Evolutionary conservation across 1,284 basidiomycete genomes (phyloP).

Genomic region (Cutaneotrichosporon daszewskae): DNA sequence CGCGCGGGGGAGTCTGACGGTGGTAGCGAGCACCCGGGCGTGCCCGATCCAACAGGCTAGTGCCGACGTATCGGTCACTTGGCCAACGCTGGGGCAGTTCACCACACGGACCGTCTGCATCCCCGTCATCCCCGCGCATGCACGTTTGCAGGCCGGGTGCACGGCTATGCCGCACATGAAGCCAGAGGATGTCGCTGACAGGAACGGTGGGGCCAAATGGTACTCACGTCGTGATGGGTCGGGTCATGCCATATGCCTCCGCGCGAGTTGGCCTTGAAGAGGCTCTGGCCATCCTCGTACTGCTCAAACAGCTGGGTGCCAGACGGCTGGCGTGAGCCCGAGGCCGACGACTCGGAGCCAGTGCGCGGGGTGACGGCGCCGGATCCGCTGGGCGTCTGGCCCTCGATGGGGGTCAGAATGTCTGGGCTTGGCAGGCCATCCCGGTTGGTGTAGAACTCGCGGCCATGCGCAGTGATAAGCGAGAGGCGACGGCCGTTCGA

Average conservation of each 20-base stretch:
- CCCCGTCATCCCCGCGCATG: no score
- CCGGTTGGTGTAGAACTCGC: slow-evolving; percentile 37
- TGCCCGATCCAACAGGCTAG: no score
- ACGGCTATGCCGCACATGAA: no score
- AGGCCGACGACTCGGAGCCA: slow-evolving; percentile 19
- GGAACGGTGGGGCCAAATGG: no score
- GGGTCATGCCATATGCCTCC: slow-evolving; percentile 43
- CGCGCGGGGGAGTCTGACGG: no score
- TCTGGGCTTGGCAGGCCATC: slow-evolving; percentile 44
- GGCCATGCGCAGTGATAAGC: slow-evolving; percentile 38
- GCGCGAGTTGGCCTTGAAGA: slow-evolving; percentile 36
- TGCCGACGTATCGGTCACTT: no score
- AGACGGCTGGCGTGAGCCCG: slow-evolving; percentile 19
- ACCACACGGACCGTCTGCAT: no score
- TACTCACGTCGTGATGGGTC: slow-evolving; percentile 40
- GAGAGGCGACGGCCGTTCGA: slow-evolving; percentile 31
- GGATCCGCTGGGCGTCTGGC: slow-evolving; percentile 21
- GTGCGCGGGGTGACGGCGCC: slow-evolving; percentile 15
- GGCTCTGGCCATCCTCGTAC: slow-evolving; percentile 12
- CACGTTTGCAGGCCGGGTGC: no score
- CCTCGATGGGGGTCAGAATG: slow-evolving; percentile 38
- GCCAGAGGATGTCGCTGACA: no score
- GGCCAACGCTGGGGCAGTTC: no score
- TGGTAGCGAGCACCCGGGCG: no score
- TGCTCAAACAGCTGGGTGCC: slow-evolving; percentile 12